Percentiles rank a stretch among this genome's conserved stretches.
Conservation (phyloP, 2,329 filamentous ascomycete genomes). For the Epichloe scottii region DNA sequence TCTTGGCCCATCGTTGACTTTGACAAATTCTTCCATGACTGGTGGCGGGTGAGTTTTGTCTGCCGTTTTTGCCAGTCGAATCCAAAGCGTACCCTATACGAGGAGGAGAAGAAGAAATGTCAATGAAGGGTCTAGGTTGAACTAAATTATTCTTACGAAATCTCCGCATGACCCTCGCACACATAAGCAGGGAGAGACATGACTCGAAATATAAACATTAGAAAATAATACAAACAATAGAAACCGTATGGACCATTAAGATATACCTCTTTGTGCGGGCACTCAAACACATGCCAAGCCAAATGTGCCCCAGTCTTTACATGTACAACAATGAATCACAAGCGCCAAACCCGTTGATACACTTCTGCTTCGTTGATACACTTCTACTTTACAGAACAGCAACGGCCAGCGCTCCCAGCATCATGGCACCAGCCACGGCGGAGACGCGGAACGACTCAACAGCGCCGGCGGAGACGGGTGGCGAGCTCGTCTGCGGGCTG, state of each 20-base stretch:
- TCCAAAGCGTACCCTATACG: too few relatives aligned
- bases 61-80: too few relatives aligned
- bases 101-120: too few relatives aligned
- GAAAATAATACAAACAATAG: neutral
- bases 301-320: neutral
- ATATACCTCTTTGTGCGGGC: neutral
- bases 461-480: slow-evolving; percentile 10
- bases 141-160: neutral
- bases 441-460: slow-evolving; percentile 8
- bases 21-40: too few relatives aligned
- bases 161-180: neutral
- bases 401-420: slow-evolving; percentile 10
- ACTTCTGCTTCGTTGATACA: neutral
- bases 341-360: neutral
- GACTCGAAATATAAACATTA: slow-evolving; percentile 1
- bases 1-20: too few relatives aligned
- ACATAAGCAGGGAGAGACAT: neutral
- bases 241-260: neutral
- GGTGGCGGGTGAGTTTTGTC: too few relatives aligned
- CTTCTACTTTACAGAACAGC: slow-evolving; percentile 10
- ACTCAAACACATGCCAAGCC: neutral
- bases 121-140: neutral
- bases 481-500: slow-evolving; percentile 3
- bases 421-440: slow-evolving; percentile 6
- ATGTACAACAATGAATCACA: neutral